phyloP scores from a whole-genome alignment of 1,284 basidiomycete species.

The Cutaneotrichosporon sp. region DNA sequence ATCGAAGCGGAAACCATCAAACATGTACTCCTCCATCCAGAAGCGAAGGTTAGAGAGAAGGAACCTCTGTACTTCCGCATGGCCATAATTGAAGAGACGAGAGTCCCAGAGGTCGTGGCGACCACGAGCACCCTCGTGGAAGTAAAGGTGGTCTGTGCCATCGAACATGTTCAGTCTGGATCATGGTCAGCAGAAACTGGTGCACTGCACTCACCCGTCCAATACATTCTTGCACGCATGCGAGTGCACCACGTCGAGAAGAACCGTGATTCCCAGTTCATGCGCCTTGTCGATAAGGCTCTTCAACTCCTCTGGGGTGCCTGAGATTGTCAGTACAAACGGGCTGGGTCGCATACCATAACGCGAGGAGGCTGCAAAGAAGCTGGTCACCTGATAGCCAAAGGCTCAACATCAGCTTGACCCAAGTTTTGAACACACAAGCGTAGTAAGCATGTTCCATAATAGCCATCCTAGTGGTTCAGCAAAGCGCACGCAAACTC shows the following conservation, averaged over 20 bases:
- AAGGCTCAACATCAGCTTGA: constrained; percentile 59
- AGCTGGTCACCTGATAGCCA: constrained; percentile 95
- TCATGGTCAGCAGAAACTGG: background rate
- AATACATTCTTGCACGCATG: constrained; percentile 97
- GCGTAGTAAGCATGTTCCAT: constrained; percentile 99
- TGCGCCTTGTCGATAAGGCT: constrained; percentile 94
- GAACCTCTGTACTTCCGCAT: constrained; percentile 90
- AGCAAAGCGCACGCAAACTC: background rate
- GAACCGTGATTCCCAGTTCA: constrained; percentile 82
- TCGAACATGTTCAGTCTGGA: constrained; percentile 83
- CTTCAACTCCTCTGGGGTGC: constrained; percentile 89
- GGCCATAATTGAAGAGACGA: constrained; percentile 91
- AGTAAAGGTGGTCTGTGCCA: constrained; percentile 92
- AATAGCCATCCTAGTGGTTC: constrained; percentile 68
- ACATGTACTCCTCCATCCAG: constrained; percentile 91
- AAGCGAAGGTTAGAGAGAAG: constrained; percentile 89
- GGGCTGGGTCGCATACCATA: constrained; percentile 54
- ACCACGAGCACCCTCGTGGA: constrained; percentile 87
- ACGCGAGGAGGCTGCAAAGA: constrained; percentile 94
- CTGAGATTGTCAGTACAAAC: constrained; percentile 19
- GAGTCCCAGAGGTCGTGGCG: constrained; percentile 93
- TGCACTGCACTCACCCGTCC: constrained; percentile 57
- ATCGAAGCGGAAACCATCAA: constrained; percentile 97
- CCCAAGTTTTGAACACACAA: constrained; percentile 55
- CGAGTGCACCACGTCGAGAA: constrained; percentile 95